Evolutionary conservation across 164 flowering plant genomes (phyloP).

Genomic region (Umbellularia californica): DNA sequence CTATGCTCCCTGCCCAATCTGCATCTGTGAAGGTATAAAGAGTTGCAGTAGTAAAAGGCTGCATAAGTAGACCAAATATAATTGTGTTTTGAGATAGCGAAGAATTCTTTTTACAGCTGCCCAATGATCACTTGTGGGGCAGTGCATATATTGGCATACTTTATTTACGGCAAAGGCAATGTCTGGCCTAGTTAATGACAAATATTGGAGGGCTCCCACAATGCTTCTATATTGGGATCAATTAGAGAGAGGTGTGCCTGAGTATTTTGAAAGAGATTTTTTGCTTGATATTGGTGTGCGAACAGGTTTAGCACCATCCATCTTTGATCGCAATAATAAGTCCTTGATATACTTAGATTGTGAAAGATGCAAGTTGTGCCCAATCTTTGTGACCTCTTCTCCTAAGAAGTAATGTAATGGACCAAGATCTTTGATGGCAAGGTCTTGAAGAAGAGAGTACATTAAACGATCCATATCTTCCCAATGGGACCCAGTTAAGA

Average conservation of each 20-base stretch:
- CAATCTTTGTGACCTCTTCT: not conserved
- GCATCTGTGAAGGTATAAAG: too few relatives aligned
- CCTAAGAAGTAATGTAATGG: not conserved
- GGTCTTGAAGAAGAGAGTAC: not conserved
- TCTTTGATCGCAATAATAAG: not conserved
- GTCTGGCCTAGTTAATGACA: not conserved
- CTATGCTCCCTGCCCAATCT: not conserved
- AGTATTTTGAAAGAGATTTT: not conserved
- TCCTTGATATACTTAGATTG: not conserved
- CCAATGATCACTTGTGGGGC: too few relatives aligned
- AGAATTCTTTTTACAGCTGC: too few relatives aligned
- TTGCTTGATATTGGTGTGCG: not conserved
- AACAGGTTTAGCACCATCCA: not conserved
- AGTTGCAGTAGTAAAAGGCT: too few relatives aligned
- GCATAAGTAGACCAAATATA: too few relatives aligned
- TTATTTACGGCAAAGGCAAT: not conserved
- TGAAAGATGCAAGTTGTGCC: not conserved
- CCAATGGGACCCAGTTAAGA: not conserved
- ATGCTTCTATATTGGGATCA: not conserved
- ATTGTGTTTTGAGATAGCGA: too few relatives aligned
- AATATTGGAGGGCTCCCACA: not conserved
- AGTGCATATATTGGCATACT: not conserved
- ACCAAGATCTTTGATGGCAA: not conserved
- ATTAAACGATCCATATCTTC: not conserved
- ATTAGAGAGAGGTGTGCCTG: not conserved